Percentiles rank a stretch among this genome's conserved stretches.
phyloP scores from a whole-genome alignment of 2,329 filamentous ascomycete genomes.

The Ophiostoma sp. region DNA sequence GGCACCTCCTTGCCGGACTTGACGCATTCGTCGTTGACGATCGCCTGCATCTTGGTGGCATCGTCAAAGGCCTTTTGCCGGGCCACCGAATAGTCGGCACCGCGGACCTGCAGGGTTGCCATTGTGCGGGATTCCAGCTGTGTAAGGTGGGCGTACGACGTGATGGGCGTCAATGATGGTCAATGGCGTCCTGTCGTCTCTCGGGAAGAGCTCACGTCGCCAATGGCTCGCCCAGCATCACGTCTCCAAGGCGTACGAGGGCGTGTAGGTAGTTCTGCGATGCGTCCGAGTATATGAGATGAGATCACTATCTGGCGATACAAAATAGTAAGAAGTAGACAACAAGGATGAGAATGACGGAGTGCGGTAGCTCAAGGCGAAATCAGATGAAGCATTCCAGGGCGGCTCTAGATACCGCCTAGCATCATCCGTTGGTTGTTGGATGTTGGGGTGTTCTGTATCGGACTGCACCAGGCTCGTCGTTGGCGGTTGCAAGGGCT shows the following conservation, averaged over 20 bases:
- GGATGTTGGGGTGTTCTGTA: not conserved
- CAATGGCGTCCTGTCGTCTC: constrained; percentile 2
- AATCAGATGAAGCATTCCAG: not conserved
- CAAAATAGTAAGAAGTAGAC: not conserved
- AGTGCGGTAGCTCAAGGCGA: not conserved
- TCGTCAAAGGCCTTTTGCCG: constrained; percentile 53
- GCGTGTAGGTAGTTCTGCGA: not conserved
- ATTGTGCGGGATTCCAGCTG: constrained; percentile 23
- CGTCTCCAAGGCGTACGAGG: not conserved
- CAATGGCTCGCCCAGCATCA: constrained; percentile 5
- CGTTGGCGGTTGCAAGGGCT: not conserved
- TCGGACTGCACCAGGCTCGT: not conserved
- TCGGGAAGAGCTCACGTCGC: constrained; percentile 7
- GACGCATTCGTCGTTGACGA: constrained; percentile 53
- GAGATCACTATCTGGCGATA: not conserved
- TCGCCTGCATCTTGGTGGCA: constrained; percentile 57
- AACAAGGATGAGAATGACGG: not conserved
- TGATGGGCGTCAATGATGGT: not conserved
- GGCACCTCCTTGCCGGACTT: constrained; percentile 52
- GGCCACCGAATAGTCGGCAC: constrained; percentile 29
- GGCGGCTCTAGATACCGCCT: constrained; percentile 1
- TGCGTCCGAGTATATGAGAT: not conserved
- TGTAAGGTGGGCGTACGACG: not conserved
- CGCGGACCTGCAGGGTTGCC: constrained; percentile 33
- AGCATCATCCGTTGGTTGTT: not conserved